Evolutionary conservation across 192 early-diverging fungal species (phyloP).

Genomic region (Linnemannia schmuckeri): DNA sequence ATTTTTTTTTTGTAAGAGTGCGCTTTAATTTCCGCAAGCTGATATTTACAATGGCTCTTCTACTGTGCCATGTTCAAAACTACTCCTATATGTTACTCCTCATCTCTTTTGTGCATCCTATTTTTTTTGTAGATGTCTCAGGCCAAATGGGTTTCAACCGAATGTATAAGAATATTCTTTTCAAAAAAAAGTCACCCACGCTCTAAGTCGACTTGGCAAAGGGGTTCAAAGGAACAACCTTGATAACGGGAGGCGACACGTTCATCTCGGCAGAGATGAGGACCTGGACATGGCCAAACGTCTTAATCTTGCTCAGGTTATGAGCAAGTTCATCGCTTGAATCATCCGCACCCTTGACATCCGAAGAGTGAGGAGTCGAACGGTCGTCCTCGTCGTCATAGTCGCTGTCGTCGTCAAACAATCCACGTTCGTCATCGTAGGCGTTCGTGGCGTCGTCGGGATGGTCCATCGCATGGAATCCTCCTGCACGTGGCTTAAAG

Average conservation of each 20-base stretch:
- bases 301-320: constrained; percentile 56
- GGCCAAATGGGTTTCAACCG: neutral
- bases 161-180: neutral
- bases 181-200: neutral
- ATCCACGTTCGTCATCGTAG: constrained; percentile 64
- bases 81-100: neutral
- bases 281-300: constrained; percentile 63
- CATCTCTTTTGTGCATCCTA: neutral
- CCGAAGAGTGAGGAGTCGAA: constrained; percentile 3
- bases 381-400: constrained; percentile 55
- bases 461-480: constrained; percentile 47
- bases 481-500: neutral
- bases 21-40: too few species aligned
- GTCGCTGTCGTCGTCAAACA: constrained; percentile 64
- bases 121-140: neutral
- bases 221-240: constrained; percentile 69
- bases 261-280: constrained; percentile 63
- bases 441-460: constrained; percentile 56
- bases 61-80: neutral
- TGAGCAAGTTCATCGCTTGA: constrained; percentile 38
- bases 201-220: constrained; percentile 26
- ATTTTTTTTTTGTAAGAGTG: too few species aligned
- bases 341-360: constrained; percentile 39
- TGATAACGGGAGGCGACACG: constrained; percentile 68
- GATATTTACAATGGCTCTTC: too few species aligned